These are phyloP conservation scores for Entoloma clypeatum DNA, from an alignment of 1,284 basidiomycete species.

Conservation along the genomic window DNA sequence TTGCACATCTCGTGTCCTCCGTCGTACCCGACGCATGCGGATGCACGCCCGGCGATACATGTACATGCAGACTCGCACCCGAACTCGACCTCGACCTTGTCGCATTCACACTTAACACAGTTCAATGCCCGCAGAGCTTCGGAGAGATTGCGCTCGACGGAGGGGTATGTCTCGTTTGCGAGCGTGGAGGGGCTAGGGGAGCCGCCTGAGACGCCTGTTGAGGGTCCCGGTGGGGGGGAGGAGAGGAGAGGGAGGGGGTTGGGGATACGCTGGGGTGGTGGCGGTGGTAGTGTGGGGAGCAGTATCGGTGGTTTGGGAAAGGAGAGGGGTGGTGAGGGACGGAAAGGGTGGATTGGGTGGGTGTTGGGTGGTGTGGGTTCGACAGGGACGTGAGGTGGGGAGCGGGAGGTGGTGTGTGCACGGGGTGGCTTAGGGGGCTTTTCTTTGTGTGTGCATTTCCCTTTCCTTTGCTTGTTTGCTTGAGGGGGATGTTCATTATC, in stretches of 20 bases:
- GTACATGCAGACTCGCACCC: not conserved
- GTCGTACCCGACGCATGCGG: too few relatives aligned
- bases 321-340: constrained; percentile 15
- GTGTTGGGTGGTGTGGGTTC: constrained; percentile 1
- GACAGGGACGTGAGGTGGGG: too few relatives aligned
- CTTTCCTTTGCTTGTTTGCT: too few relatives aligned
- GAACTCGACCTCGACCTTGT: too few relatives aligned
- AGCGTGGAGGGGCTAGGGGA: constrained; percentile 65
- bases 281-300: constrained; percentile 4
- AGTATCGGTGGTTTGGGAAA: constrained; percentile 14
- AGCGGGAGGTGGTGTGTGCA: too few relatives aligned
- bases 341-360: constrained; percentile 10
- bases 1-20: too few relatives aligned
- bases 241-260: constrained; percentile 11
- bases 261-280: constrained; percentile 8
- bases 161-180: constrained; percentile 67
- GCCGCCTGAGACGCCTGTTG: constrained; percentile 41
- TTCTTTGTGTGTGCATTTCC: too few relatives aligned
- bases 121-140: constrained; percentile 65
- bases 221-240: constrained; percentile 11
- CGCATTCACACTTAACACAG: not conserved
- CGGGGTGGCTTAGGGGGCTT: too few relatives aligned
- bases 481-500: too few relatives aligned
- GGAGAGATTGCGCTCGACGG: constrained; percentile 49
- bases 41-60: too few relatives aligned